Conservation (phyloP, 2,329 filamentous ascomycete genomes). For the Stylonectria norvegica region DNA sequence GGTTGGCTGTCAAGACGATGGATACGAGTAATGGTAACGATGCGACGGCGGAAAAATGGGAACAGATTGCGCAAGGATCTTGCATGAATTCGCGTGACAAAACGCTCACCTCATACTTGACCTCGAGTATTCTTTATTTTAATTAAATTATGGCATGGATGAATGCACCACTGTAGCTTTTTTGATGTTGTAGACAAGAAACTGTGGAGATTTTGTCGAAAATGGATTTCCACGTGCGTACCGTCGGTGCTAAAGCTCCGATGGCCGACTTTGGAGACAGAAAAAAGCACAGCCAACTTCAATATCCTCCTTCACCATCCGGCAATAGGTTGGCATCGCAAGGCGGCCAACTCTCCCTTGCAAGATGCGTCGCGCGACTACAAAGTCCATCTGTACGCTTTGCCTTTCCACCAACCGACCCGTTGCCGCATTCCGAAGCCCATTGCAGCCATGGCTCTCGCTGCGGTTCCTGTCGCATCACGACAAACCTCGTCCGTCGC, state of each 20-base stretch:
- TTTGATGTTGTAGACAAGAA: no score
- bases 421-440: constrained; percentile 8
- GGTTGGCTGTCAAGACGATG: no score
- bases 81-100: no score
- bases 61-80: no score
- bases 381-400: constrained; percentile 24
- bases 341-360: constrained; percentile 2
- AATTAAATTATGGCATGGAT: no score
- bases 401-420: constrained; percentile 19
- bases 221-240: constrained; percentile 4
- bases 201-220: no score
- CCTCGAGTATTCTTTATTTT: no score
- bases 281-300: constrained; percentile 1
- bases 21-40: no score
- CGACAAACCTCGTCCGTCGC: constrained; percentile 43
- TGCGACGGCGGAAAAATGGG: no score
- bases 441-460: constrained; percentile 31
- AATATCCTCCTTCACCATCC: constrained; percentile 4
- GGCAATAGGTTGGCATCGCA: constrained; percentile 1
- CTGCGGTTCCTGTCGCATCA: constrained; percentile 37
- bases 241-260: constrained; percentile 19
- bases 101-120: no score
- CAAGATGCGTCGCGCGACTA: constrained; percentile 23
- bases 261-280: constrained; percentile 12
- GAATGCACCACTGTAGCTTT: no score